Conservation (phyloP, 805 yeast genomes). For the Saccharomycopsis vini region DNA sequence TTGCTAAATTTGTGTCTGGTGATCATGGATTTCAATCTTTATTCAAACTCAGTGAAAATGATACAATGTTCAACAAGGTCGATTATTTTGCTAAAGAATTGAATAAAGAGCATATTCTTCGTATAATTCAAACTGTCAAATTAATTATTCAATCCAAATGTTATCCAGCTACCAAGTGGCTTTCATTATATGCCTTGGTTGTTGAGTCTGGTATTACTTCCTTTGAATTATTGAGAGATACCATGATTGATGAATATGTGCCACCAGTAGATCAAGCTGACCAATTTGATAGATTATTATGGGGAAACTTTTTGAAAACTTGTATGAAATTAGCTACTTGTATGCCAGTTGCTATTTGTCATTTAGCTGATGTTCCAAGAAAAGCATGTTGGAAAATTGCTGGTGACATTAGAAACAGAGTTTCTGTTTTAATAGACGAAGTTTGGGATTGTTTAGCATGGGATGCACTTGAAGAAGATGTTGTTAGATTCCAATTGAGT, state of each 20-base stretch:
- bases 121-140: conserved; percentile 41
- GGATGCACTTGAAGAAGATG: conserved; percentile 47
- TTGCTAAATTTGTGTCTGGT: conserved; percentile 35
- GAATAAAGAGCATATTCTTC: conserved; percentile 32
- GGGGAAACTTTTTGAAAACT: conserved; percentile 60
- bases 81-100: conserved; percentile 34
- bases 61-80: conserved; percentile 34
- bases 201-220: conserved; percentile 47
- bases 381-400: conserved; percentile 59
- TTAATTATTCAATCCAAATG: conserved; percentile 44
- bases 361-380: conserved; percentile 62
- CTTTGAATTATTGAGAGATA: conserved; percentile 44
- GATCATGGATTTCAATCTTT: conserved; percentile 37
- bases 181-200: conserved; percentile 52
- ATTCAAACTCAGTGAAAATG: conserved; percentile 28
- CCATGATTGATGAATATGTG: conserved; percentile 39
- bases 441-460: conserved; percentile 74
- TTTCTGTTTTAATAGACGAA: conserved; percentile 44
- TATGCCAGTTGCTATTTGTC: conserved; percentile 63
- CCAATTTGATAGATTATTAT: conserved; percentile 47
- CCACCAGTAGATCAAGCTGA: conserved; percentile 46
- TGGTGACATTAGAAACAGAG: conserved; percentile 51
- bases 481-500: conserved; percentile 48
- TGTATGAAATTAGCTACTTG: conserved; percentile 51
- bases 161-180: conserved; percentile 67